A percentile compares a stretch with the other conserved stretches of the same genome.
Conservation (phyloP, 352 stramenopile species). For the Pythium rishiriense region DNA sequence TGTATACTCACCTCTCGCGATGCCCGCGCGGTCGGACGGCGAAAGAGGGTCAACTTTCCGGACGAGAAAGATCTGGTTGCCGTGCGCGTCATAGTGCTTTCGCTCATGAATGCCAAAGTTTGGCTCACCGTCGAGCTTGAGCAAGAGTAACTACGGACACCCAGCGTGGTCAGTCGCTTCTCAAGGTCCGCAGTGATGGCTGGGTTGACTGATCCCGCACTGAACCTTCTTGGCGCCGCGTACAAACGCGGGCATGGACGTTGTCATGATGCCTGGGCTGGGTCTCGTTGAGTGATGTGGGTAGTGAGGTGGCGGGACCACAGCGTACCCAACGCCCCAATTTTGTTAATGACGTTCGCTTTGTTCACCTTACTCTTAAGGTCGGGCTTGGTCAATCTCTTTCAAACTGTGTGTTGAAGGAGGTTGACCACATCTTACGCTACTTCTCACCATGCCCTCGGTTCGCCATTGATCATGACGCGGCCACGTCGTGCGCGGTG, state of each 20-base stretch:
- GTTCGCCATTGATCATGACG: neutral
- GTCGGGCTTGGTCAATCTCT: too few relatives aligned
- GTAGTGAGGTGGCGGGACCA: neutral
- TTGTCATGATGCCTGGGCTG: neutral
- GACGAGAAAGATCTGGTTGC: neutral
- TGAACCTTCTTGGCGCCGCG: slow-evolving; percentile 9
- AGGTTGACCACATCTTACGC: neutral
- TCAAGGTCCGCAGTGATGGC: too few relatives aligned
- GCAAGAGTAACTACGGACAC: neutral
- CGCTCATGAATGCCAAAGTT: slow-evolving; percentile 6
- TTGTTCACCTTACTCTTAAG: too few relatives aligned
- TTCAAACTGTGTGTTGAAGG: too few relatives aligned
- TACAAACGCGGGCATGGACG: slow-evolving; percentile 10
- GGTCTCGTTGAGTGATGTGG: neutral
- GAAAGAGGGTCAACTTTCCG: slow-evolving; percentile 1
- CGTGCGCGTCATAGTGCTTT: neutral
- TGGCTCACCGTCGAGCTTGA: slow-evolving; percentile 14
- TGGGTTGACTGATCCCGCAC: too few relatives aligned
- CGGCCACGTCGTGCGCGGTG: neutral
- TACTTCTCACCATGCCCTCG: neutral
- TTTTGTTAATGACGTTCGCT: too few relatives aligned
- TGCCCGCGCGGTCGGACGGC: slow-evolving; percentile 1
- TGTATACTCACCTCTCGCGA: neutral
- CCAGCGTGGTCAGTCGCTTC: neutral
- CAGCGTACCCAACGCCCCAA: too few relatives aligned